phyloP scores from a whole-genome alignment of 495 filamentous ascomycete species.

The Penicillium herquei region DNA sequence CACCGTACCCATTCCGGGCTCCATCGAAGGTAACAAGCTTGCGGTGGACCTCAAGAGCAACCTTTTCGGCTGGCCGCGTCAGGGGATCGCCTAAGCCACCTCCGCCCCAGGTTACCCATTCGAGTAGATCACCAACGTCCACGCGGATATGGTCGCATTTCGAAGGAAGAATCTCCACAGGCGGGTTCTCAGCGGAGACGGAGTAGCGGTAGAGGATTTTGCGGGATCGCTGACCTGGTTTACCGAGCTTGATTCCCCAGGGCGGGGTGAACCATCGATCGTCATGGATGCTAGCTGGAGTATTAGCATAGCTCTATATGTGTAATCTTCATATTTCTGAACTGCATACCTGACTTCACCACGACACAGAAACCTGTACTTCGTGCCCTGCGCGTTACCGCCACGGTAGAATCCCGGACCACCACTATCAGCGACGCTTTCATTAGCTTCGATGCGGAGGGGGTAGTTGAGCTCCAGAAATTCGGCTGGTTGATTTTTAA shows the following conservation, averaged over 20 bases:
- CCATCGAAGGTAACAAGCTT: conserved; percentile 46
- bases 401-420: conserved; percentile 48
- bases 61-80: conserved; percentile 42
- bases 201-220: conserved; percentile 44
- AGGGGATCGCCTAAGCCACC: conserved; percentile 51
- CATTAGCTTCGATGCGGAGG: conserved; percentile 47
- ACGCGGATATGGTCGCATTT: conserved; percentile 52
- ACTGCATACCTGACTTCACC: conserved; percentile 37
- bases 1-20: conserved; percentile 42
- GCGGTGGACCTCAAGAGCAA: conserved; percentile 46
- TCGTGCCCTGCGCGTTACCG: conserved; percentile 48
- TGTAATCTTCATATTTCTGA: no score
- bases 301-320: no score
- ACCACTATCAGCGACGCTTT: conserved; percentile 48
- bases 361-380: conserved; percentile 45
- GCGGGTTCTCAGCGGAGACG: conserved; percentile 24
- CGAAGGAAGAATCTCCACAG: conserved; percentile 32
- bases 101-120: conserved; percentile 54
- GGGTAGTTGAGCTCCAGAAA: conserved; percentile 51
- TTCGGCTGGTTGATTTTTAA: conserved; percentile 52
- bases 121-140: conserved; percentile 46
- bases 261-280: conserved; percentile 54
- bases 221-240: conserved; percentile 41
- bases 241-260: conserved; percentile 48
- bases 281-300: conserved; percentile 35